These are phyloP conservation scores for Kluyveromyces siamensis DNA, from an alignment of 805 yeast genomes.

Conservation along the genomic window DNA sequence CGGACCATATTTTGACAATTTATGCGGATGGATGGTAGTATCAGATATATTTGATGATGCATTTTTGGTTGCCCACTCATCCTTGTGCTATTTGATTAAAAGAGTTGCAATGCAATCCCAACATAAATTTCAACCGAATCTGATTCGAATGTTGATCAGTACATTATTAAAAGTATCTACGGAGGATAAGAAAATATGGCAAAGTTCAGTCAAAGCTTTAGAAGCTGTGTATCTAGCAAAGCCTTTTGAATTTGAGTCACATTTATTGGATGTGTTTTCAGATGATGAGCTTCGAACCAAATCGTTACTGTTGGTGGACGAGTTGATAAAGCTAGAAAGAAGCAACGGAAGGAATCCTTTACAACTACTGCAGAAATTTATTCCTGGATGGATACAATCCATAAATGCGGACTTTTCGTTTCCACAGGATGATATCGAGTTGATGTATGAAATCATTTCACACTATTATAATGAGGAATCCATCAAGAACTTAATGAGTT, in stretches of 20 bases:
- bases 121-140: conserved; percentile 2
- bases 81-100: conserved; percentile 37
- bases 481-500: conserved; percentile 2
- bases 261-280: conserved; percentile 4
- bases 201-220: conserved; percentile 22
- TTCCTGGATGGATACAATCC: conserved; percentile 26
- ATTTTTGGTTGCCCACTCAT: conserved; percentile 29
- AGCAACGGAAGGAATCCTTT: conserved; percentile 25
- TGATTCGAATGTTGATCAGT: conserved; percentile 1
- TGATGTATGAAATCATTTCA: conserved; percentile 16
- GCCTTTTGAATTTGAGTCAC: conserved; percentile 9
- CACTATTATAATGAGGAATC: conserved; percentile 13
- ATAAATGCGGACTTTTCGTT: conserved; percentile 22
- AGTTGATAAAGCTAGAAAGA: conserved; percentile 16
- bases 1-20: conserved; percentile 18
- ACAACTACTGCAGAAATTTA: conserved; percentile 24
- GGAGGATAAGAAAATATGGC: conserved; percentile 22
- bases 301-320: conserved; percentile 18
- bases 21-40: conserved; percentile 7
- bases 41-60: not conserved
- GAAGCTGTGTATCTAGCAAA: conserved; percentile 24
- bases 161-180: conserved; percentile 5
- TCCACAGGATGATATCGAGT: conserved; percentile 18
- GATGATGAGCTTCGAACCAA: conserved; percentile 4
- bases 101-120: conserved; percentile 34